Percentiles rank a stretch among this genome's conserved stretches.
Evolutionary conservation across 192 early-diverging fungal genomes (phyloP).

Genomic region (Linnemannia exigua): DNA sequence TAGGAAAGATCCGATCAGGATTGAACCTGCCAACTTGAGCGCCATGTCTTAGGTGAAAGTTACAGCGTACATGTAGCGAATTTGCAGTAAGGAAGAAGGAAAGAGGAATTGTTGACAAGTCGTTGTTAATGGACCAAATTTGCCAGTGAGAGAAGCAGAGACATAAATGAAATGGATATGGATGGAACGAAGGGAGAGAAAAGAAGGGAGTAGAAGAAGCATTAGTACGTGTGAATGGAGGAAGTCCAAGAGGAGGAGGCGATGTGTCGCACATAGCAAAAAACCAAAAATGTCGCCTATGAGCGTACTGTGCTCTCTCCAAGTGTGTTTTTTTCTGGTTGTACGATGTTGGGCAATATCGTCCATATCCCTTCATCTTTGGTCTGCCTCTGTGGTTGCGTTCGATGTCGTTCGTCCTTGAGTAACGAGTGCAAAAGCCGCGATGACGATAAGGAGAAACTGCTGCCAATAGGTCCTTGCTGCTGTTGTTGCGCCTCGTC

Average conservation of each 20-base stretch:
- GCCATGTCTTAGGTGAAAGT: slow-evolving; percentile 21
- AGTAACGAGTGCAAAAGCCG: not conserved
- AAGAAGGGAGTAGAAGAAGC: not conserved
- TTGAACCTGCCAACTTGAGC: slow-evolving; percentile 24
- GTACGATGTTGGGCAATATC: not conserved
- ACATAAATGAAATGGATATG: not conserved
- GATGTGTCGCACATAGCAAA: not conserved
- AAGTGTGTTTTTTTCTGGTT: not conserved
- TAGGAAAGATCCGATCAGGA: slow-evolving; percentile 29
- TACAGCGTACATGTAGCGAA: not conserved
- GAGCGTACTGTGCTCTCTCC: not conserved
- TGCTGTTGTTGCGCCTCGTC: not conserved
- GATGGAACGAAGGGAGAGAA: not conserved
- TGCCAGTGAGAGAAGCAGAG: not conserved
- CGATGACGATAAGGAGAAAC: not conserved
- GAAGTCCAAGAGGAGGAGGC: not conserved
- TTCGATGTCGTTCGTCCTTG: not conserved
- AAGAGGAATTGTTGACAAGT: not conserved
- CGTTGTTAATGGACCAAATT: not conserved
- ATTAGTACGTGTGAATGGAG: not conserved
- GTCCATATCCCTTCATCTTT: not conserved
- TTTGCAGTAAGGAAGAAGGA: not conserved
- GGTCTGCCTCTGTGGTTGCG: too few species aligned
- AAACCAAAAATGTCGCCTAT: not conserved
- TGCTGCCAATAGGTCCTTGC: not conserved